Evolutionary conservation across 2,329 filamentous ascomycete species (phyloP), one percentile per base, ranked within the genome.

Genomic region (Fusarium sp.): DNA sequence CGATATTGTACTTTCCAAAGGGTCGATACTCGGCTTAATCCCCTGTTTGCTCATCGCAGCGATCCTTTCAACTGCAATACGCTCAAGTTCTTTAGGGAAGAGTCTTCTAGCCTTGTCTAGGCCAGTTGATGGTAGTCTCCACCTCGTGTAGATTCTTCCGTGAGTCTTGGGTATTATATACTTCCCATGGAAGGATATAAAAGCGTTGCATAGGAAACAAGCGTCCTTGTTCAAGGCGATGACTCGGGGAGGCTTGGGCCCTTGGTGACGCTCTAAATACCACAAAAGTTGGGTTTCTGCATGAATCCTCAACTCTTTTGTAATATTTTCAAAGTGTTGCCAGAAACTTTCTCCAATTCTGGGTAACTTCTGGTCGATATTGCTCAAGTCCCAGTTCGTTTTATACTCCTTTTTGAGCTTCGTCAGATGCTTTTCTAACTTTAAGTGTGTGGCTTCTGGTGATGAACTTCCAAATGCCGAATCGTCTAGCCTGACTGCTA

Each of bases 241-340:
- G 2, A 74, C 28, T 31, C 72, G 48, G 2, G 71, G 68, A 7
- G 55, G 59, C 4, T 16, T 43, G 20, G 50, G 37, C 18, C n/a
- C 33, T 39, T 26, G 37, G 13, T 55, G 56, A 20, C 42, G 33
- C 6, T 68, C 56, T 3, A 72, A 38, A 24, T 74, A 55, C 54
- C 68, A 70, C 3, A 68, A 41, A 18, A 74, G 68, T 42, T 74
- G 71, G 7, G 74, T 66, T 46, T 74, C 72, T 11, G 71, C 69
- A 29, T 74, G 69, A 8, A 74, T 49, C 31, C 53, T 73, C 5
- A 57, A 44, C 3, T 57, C 39, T 5, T 24, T 44, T 12, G 39
- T 39, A 7, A 18, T 11, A 13, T 10, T 31, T 10, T 37, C 24
- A 9, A 62, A 67, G 16, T 28, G 9, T 8, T 18, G 4, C 16